Base-by-base conservation (phyloP, 345 rosid genomes). In the Cardamine occulta region DNA sequence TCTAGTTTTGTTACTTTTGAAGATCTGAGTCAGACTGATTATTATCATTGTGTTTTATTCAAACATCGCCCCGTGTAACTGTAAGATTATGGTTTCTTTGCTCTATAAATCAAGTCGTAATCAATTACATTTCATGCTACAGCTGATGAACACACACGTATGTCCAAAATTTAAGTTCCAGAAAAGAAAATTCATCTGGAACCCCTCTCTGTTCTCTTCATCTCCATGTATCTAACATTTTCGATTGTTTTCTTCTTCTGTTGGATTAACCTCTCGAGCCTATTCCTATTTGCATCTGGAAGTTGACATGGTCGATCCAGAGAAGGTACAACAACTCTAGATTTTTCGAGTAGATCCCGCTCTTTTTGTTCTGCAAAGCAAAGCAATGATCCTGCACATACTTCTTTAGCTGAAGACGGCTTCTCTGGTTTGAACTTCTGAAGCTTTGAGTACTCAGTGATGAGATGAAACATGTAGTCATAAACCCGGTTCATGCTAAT, bases 381-480 rank as follows among this genome's bases (percentile, higher is more conserved):
- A 37, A 88, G 87, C 52, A 91, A 29, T 21, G 96, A 91, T 53
- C 86, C 96, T 48, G 39, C 61, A 39, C 96, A 94, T 47, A 82
- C 91, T 83, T 88, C 88, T 19, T 42, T 80, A 58, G 95, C 91
- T 1, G 93, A 80, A 31, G 95, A 62, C 12, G 97, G 93, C 8
- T 84, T 84, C n/a, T 68, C 71, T 4, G 96, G 98, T 80, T 83
- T 85, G 82, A 87, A 91, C 57, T 80, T 83, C 58, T 76, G 93
- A 82, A 94, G 84, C 86, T 88, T 91, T 35, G 98, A 79, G 80
- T 91, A 91, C 79, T 88, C 91, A 1, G 52, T 53, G 65, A 94
- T 84, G 59, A 94, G 92, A 79, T 94, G 89, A 80, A 84, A 87
- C 96, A 90, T 88, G 86, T 91, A 94, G 78, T 91, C 96, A 45